Evolutionary conservation across 2,329 filamentous ascomycete species (phyloP).

Genomic region (Xylariaceae sp.): DNA sequence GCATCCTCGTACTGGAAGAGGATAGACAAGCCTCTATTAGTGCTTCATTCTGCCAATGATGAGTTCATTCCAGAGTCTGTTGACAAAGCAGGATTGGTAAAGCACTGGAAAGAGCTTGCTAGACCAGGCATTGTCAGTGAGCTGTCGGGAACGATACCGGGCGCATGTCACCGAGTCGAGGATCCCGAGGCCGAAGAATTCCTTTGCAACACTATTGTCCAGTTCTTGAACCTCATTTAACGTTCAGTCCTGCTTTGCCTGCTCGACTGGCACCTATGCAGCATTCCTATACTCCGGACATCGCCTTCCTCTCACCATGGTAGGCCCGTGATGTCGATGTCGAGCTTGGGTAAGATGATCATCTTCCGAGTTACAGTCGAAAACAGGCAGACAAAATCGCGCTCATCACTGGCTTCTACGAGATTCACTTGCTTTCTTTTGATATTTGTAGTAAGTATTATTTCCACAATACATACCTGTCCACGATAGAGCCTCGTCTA

Average conservation of each 20-base stretch:
- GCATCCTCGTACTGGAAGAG: conserved; percentile 61
- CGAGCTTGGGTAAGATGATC: not conserved
- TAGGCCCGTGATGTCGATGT: not conserved
- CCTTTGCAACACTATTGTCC: conserved; percentile 43
- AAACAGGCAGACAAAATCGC: too few species aligned
- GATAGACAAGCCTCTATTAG: conserved; percentile 55
- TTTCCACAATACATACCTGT: not conserved
- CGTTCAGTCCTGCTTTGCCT: not conserved
- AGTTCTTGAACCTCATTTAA: conserved; percentile 38
- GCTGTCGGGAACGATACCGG: conserved; percentile 49
- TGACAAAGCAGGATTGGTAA: conserved; percentile 53
- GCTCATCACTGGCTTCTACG: too few species aligned
- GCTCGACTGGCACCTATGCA: not conserved
- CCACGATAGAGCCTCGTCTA: not conserved
- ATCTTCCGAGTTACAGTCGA: too few species aligned
- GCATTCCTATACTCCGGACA: not conserved
- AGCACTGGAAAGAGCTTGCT: conserved; percentile 49
- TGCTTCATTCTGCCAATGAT: conserved; percentile 61
- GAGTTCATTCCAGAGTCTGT: conserved; percentile 56
- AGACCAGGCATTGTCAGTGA: conserved; percentile 41
- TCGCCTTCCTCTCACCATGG: not conserved
- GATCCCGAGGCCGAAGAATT: conserved; percentile 43
- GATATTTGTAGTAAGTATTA: not conserved
- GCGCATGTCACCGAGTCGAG: conserved; percentile 47
- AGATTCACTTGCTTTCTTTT: not conserved